Conservation (phyloP, 2,329 filamentous ascomycete genomes). For the Fusarium anthophilum region DNA sequence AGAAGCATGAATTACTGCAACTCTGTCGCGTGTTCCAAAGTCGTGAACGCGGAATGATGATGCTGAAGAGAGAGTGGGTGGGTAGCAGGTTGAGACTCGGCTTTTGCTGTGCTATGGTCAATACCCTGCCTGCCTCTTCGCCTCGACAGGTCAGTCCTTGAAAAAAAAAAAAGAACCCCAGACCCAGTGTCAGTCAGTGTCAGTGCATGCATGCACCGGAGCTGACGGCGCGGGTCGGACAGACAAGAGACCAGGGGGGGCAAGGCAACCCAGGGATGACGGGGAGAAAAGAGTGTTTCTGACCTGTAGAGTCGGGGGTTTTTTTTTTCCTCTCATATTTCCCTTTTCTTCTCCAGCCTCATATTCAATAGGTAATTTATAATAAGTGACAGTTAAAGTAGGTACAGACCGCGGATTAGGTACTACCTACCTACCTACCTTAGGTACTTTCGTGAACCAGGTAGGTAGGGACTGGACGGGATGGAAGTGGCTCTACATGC, state of each 20-base stretch:
- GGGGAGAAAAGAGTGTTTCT: constrained; percentile 1
- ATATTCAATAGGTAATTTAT: constrained; percentile 3
- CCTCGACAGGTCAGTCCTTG: constrained; percentile 11
- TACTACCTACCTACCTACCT: not conserved
- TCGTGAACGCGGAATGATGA: constrained; percentile 45
- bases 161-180: constrained; percentile 15
- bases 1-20: constrained; percentile 47
- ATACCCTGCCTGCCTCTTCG: constrained; percentile 21
- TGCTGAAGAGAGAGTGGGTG: constrained; percentile 39
- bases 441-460: not conserved
- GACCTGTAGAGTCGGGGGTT: not conserved
- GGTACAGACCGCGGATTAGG: not conserved
- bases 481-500: not conserved
- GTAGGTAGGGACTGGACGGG: not conserved
- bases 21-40: constrained; percentile 45
- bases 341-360: not conserved
- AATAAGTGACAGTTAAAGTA: constrained; percentile 1
- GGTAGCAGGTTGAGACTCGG: constrained; percentile 32
- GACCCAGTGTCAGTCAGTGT: constrained; percentile 24
- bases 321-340: not conserved
- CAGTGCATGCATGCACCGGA: constrained; percentile 33
- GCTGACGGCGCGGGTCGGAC: constrained; percentile 38
- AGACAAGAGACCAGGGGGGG: constrained; percentile 31
- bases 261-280: constrained; percentile 7
- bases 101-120: constrained; percentile 19